These are phyloP conservation scores for Tripterygium wilfordii DNA, from an alignment of 177 flowering plant species.

Conservation along the genomic window DNA sequence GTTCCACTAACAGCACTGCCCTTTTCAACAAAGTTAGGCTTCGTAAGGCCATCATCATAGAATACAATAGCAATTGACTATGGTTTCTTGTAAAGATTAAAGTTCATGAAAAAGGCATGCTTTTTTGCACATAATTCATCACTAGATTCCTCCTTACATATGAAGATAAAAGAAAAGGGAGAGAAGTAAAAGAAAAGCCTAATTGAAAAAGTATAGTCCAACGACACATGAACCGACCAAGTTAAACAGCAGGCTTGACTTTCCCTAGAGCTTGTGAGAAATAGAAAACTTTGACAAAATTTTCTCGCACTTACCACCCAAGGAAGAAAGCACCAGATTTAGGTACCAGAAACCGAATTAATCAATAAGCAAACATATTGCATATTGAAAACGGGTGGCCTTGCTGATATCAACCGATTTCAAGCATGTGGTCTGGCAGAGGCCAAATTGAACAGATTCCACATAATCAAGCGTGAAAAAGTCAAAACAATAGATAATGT, in stretches of 20 bases:
- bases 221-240: conserved; percentile 2
- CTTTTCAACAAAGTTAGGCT: not conserved
- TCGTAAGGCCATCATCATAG: no score
- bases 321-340: not conserved
- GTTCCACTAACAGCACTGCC: no score
- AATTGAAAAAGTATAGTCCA: not conserved
- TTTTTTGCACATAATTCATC: conserved; percentile 7
- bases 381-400: no score
- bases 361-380: no score
- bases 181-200: not conserved
- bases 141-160: conserved; percentile 7
- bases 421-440: no score
- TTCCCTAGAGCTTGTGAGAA: conserved; percentile 1
- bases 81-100: no score
- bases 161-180: not conserved
- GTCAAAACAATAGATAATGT: no score
- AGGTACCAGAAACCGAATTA: no score
- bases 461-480: no score
- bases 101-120: not conserved
- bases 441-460: no score
- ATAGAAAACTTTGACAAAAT: not conserved
- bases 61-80: no score
- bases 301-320: not conserved
- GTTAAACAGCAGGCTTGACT: conserved; percentile 5
- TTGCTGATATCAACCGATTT: no score